phyloP scores from a whole-genome alignment of 495 filamentous ascomycete genomes.

The Aspergillus mulundensis region DNA sequence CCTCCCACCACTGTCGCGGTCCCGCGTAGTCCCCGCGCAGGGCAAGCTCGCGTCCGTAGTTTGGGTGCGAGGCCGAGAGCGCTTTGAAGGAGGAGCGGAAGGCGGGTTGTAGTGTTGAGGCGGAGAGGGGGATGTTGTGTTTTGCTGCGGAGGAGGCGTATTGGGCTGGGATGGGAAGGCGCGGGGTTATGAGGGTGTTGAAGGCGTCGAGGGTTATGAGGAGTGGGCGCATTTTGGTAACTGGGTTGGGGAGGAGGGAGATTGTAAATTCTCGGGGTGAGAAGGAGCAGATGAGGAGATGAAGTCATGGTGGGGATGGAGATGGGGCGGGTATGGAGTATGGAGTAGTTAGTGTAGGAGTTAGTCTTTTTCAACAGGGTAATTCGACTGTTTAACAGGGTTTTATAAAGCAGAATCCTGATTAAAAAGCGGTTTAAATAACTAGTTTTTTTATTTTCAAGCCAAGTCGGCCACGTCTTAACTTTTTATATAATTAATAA shows the following conservation, averaged over 20 bases:
- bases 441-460: too few relatives aligned
- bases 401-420: too few relatives aligned
- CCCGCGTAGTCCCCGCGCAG: constrained; percentile 45
- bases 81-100: constrained; percentile 51
- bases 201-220: constrained; percentile 75
- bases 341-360: too few relatives aligned
- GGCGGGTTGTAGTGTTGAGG: constrained; percentile 23
- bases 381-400: too few relatives aligned
- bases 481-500: too few relatives aligned
- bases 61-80: constrained; percentile 51
- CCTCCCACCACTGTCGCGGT: constrained; percentile 67
- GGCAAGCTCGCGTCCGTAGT: constrained; percentile 56
- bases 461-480: too few relatives aligned
- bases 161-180: constrained; percentile 52
- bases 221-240: constrained; percentile 27
- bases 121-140: constrained; percentile 50
- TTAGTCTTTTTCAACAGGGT: too few relatives aligned
- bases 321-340: too few relatives aligned
- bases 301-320: too few relatives aligned
- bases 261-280: not conserved
- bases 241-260: too few relatives aligned
- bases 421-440: too few relatives aligned
- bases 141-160: constrained; percentile 57
- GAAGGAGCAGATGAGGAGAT: not conserved
- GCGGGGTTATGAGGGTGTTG: constrained; percentile 67